Evolutionary conservation across 192 early-diverging fungal genomes (phyloP), one percentile per base, ranked within the genome.

Genomic region (Backusella morwellensis): DNA sequence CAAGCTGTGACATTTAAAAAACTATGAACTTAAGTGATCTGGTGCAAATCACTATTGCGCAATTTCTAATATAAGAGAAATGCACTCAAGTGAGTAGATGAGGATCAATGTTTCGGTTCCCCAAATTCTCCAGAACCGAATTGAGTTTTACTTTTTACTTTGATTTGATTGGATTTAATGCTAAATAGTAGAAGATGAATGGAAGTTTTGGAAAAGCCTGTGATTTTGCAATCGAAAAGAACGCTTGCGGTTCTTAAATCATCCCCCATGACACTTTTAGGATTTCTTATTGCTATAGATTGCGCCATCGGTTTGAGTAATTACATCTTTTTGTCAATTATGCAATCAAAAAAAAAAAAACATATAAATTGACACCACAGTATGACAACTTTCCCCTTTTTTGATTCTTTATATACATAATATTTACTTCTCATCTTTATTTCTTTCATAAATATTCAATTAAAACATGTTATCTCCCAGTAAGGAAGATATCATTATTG

Each of bases 401-500:
- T 63, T 63, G 26, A 63, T 63, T 14, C 11, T 2, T 26, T 63
- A 63, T 63, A 29, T 63, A 6, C 9, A 8, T 21, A 9, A 9
- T 11, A 2, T 21, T 63, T 29, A 0, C 29, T 29, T 26, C 3
- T 29, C 19, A 19, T n/a, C 47, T 19, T 6, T n/a, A 19, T 6
- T 7, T n/a, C 19, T 50, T 50, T 50, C 15, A 50, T 3, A 50
- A n/a, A 50, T n/a, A 50, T n/a, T 50, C 47, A 50, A 50, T 63
- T 63, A 26, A 63, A 59, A 63, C 12, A 63, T 63, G 56, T 26
- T 63, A 63, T 63, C 56, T 63, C 56, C 56, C 56, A 63, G 29
- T 14, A 63, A 63, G 19, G 38, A 40, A 19, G 47, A 38, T 35
- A 78, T 82, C 59, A 66, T 82, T 34, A 74, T 83, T 72, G 82